Evolutionary conservation across 208 protist genomes (phyloP).

Genomic region (Wallacemonas collosoma): DNA sequence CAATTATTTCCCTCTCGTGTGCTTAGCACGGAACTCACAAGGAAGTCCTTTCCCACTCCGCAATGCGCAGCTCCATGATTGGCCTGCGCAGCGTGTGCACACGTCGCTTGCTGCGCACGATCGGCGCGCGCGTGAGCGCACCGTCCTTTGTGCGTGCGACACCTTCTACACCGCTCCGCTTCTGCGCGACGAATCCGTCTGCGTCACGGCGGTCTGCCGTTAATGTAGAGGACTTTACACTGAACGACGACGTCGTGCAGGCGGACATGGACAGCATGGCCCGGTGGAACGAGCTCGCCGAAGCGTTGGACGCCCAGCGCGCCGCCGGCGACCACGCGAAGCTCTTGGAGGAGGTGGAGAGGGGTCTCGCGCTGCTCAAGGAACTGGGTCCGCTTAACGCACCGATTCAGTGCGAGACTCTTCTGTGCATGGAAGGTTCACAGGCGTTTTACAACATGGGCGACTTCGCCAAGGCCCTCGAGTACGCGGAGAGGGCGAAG

Average conservation of each 20-base stretch:
- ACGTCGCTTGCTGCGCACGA: background rate
- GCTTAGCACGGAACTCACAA: background rate
- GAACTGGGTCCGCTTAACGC: constrained; percentile 70
- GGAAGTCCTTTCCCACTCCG: background rate
- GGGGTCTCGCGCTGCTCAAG: constrained; percentile 63
- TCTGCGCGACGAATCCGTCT: background rate
- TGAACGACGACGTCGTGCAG: constrained; percentile 84
- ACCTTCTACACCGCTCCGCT: background rate
- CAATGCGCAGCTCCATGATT: background rate
- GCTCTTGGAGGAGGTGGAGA: constrained; percentile 50
- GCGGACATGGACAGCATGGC: constrained; percentile 67
- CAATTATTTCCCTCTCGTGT: background rate
- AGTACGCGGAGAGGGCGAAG: constrained; percentile 45
- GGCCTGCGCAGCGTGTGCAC: constrained; percentile 6
- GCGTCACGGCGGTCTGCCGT: constrained; percentile 44
- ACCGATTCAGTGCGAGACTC: constrained; percentile 84
- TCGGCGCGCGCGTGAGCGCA: background rate
- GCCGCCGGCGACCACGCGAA: constrained; percentile 32
- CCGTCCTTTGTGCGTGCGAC: background rate
- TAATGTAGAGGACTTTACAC: constrained; percentile 84
- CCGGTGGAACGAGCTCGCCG: constrained; percentile 76
- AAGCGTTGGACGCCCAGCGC: constrained; percentile 50
- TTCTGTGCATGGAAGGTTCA: constrained; percentile 82
- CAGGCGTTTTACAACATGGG: constrained; percentile 83
- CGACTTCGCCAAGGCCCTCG: constrained; percentile 57